Percentiles rank a stretch among this genome's conserved stretches.
phyloP scores from a whole-genome alignment of 169 alveolate genomes.

The Plasmodium inui region DNA sequence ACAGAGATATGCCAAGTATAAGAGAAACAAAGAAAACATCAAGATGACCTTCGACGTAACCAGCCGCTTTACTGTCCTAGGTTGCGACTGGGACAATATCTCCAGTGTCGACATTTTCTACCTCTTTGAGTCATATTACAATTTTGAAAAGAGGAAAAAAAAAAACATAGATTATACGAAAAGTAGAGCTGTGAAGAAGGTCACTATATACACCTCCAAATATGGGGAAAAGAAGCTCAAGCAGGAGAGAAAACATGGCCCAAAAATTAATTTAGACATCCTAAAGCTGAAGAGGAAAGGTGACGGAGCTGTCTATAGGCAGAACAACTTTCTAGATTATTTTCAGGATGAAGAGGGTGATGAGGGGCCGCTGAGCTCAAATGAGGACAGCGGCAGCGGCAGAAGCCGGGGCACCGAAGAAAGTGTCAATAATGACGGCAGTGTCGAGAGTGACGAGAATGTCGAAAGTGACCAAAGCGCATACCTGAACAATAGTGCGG shows the following conservation, averaged over 20 bases:
- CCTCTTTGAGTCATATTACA: constrained; percentile 90
- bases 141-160: constrained; percentile 77
- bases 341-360: constrained; percentile 74
- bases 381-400: neutral
- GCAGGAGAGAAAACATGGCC: constrained; percentile 94
- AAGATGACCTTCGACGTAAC: constrained; percentile 77
- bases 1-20: constrained; percentile 10
- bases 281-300: neutral
- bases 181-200: constrained; percentile 89
- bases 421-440: neutral
- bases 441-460: constrained; percentile 24
- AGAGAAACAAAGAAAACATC: constrained; percentile 57
- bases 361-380: constrained; percentile 7
- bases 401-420: constrained; percentile 4
- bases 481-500: constrained; percentile 76
- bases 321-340: constrained; percentile 62
- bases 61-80: constrained; percentile 95
- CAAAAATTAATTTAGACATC: constrained; percentile 76
- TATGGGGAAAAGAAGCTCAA: constrained; percentile 94
- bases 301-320: constrained; percentile 40
- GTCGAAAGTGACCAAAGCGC: constrained; percentile 14
- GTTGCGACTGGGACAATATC: constrained; percentile 97
- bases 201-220: constrained; percentile 94
- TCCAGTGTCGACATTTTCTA: constrained; percentile 94
- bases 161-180: constrained; percentile 82